Evolutionary conservation across 2,329 filamentous ascomycete genomes (phyloP).

Genomic region (Alternaria sp.): DNA sequence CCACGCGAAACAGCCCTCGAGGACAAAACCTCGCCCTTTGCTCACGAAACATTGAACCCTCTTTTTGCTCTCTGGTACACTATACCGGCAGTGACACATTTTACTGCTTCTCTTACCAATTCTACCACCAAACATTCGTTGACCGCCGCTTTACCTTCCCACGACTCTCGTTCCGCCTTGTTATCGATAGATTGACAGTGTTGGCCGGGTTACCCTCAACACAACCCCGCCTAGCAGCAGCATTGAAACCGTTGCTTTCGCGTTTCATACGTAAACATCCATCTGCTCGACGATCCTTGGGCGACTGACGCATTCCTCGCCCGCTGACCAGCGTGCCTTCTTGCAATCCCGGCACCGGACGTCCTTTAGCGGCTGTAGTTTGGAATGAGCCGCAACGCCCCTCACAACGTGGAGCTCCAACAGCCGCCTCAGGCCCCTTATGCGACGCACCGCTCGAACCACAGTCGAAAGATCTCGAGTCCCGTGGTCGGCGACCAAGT

Average conservation of each 20-base stretch:
- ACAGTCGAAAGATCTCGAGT: constrained; percentile 32
- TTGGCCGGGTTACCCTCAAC: constrained; percentile 21
- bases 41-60: constrained; percentile 17
- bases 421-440: constrained; percentile 32
- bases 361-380: constrained; percentile 18
- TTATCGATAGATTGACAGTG: constrained; percentile 21
- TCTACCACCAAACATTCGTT: constrained; percentile 14
- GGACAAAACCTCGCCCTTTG: constrained; percentile 19
- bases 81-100: constrained; percentile 13
- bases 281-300: constrained; percentile 21
- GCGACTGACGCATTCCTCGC: constrained; percentile 30
- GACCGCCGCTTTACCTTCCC: constrained; percentile 18
- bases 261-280: constrained; percentile 36
- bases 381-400: constrained; percentile 30
- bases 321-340: constrained; percentile 18
- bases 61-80: constrained; percentile 6
- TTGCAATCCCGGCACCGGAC: constrained; percentile 4
- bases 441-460: constrained; percentile 38
- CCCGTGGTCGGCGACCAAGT: constrained; percentile 26
- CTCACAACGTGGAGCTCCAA: constrained; percentile 24
- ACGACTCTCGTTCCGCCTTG: constrained; percentile 12
- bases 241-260: constrained; percentile 21
- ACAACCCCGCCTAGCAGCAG: background rate
- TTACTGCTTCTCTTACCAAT: constrained; percentile 19
- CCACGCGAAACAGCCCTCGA: constrained; percentile 1